Evolutionary conservation across 192 early-diverging fungal species (phyloP), one percentile per base, ranked within the genome.

Genomic region (Globomyces pollinis-pini): DNA sequence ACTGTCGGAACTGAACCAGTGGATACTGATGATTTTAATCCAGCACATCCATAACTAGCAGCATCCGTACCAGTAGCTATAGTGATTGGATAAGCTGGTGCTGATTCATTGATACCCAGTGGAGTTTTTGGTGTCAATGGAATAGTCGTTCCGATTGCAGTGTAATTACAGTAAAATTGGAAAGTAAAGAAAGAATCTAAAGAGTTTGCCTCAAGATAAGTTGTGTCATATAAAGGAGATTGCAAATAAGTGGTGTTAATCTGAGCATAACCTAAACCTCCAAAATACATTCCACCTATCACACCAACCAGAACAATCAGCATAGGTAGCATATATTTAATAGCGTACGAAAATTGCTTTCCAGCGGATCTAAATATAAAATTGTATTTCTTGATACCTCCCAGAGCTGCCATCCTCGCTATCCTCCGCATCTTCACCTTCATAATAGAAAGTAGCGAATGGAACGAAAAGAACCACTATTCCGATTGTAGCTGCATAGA

Each of bases 361-460:
- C 28, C 62, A 24, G 53, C 38, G 42, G 66, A 57, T 60, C 70
- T 57, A 58, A 58, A 30, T 18, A 39, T 18, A 44, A 42, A 21
- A 32, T 41, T 11, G n/a, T n/a, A n/a, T n/a, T n/a, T n/a, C n/a
- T n/a, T n/a, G 26, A 38, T 51, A 78, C 74, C 60, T 67, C 44
- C 64, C 52, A 31, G 76, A 71, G 28, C 66, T 75, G 18, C 53
- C 57, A 20, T 72, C 65, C 33, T 78, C 78, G 24, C 54, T 59
- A 42, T 76, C 78, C 50, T 83, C 77, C 2, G 57, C 21, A 33
- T 57, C 55, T 23, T 57, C 68, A 1, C 78, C 81, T 50, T 84
- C 81, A 62, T 84, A 84, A 65, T 73, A 84, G 61, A 78, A 84
- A 41, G 79, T 71, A 31, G 77, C 80, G 60, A 84, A 84, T 12